These are phyloP conservation scores for Podospora bellae-mahoneyi DNA, from an alignment of 495 filamentous ascomycete species.

Conservation along the genomic window DNA sequence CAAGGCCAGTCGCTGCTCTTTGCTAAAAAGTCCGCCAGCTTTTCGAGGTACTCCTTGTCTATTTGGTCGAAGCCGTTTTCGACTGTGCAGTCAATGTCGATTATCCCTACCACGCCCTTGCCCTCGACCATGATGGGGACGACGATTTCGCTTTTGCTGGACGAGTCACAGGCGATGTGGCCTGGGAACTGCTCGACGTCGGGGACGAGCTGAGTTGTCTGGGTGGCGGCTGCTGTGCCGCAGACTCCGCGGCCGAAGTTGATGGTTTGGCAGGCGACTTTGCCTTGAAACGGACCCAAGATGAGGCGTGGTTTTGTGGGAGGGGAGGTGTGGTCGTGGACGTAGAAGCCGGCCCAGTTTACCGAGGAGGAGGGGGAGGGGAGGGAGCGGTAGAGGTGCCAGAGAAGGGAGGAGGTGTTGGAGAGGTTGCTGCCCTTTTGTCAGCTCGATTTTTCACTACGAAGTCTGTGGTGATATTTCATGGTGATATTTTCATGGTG, in stretches of 20 bases:
- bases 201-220: slow-evolving; percentile 64
- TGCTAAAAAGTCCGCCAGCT: slow-evolving; percentile 62
- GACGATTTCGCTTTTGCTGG: slow-evolving; percentile 83
- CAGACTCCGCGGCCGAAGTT: slow-evolving; percentile 78
- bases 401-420: slow-evolving; percentile 79
- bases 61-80: slow-evolving; percentile 70
- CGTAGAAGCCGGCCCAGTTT: slow-evolving; percentile 93
- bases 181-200: slow-evolving; percentile 78
- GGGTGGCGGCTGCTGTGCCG: slow-evolving; percentile 65
- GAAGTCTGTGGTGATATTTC: no score
- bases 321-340: slow-evolving; percentile 57
- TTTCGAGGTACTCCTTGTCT: slow-evolving; percentile 67
- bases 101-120: slow-evolving; percentile 67
- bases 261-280: slow-evolving; percentile 85
- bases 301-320: slow-evolving; percentile 55
- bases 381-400: slow-evolving; percentile 79
- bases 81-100: slow-evolving; percentile 80
- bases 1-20: slow-evolving; percentile 70
- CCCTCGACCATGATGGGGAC: slow-evolving; percentile 65
- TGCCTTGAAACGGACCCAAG: slow-evolving; percentile 84
- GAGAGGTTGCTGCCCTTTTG: slow-evolving; percentile 65
- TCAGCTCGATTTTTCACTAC: no score
- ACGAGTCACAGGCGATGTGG: slow-evolving; percentile 88
- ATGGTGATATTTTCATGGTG: no score
- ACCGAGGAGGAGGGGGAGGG: slow-evolving; percentile 66